Conservation (phyloP, 2,329 filamentous ascomycete genomes). For the Ophiosphaerella narmari region DNA sequence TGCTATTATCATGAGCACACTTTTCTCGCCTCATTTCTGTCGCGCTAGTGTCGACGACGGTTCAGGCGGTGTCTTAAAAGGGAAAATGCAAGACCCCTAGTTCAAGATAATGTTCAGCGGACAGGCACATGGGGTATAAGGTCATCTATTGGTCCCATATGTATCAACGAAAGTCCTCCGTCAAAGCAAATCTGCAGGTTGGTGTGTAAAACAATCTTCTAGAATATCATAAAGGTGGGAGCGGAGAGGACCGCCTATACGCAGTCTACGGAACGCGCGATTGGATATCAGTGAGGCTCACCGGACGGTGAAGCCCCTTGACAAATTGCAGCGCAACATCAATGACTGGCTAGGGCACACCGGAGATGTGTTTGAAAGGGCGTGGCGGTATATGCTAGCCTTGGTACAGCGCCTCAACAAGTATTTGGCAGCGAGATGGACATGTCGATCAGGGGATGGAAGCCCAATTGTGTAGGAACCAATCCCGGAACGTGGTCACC, state of each 20-base stretch:
- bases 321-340: not conserved
- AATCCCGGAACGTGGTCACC: slow-evolving; percentile 44
- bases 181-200: slow-evolving; percentile 1
- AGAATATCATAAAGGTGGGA: not conserved
- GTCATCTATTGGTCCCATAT: slow-evolving; percentile 1
- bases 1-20: not conserved
- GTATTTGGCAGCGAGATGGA: not conserved
- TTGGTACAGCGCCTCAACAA: not conserved
- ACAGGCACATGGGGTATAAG: not conserved
- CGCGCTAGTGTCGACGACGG: not conserved
- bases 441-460: slow-evolving; percentile 29
- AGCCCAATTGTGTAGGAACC: slow-evolving; percentile 46
- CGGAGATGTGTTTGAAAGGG: not conserved
- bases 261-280: not conserved
- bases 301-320: not conserved
- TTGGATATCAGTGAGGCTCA: not conserved
- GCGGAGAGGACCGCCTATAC: not conserved
- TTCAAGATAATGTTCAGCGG: not conserved
- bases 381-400: not conserved
- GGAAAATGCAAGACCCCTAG: not conserved
- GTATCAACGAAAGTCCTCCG: slow-evolving; percentile 1
- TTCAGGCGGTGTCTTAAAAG: not conserved
- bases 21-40: not conserved
- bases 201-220: not conserved
- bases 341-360: not conserved